Conservation (phyloP, 163 green algal genomes). For the Scenedesmus sp. region DNA sequence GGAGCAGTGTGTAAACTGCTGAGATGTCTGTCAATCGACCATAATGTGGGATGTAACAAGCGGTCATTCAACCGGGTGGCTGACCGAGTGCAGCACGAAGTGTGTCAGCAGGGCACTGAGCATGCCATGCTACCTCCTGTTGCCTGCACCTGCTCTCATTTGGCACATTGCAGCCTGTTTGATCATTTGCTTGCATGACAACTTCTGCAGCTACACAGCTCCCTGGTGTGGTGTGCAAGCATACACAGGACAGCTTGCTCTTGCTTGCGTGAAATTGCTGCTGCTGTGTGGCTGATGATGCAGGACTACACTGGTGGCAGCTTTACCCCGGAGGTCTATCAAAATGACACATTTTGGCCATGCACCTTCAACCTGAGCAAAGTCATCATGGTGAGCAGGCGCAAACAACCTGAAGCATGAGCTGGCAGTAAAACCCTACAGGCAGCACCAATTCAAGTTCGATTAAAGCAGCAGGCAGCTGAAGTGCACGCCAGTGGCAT, state of each 20-base stretch:
- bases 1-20: too few relatives aligned
- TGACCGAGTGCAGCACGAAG: neutral
- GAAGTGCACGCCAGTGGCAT: too few relatives aligned
- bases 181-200: neutral
- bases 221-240: neutral
- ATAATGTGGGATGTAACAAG: too few relatives aligned
- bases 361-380: slow-evolving; percentile 59
- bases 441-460: neutral
- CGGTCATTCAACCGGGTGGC: too few relatives aligned
- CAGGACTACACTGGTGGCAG: slow-evolving; percentile 42
- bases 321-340: neutral
- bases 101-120: neutral
- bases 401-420: too few relatives aligned
- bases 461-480: neutral
- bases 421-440: neutral
- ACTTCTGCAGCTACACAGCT: neutral
- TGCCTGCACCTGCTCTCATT: neutral
- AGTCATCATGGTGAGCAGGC: slow-evolving; percentile 48
- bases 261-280: neutral
- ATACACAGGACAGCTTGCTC: neutral
- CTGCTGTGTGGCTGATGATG: neutral
- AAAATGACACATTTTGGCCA: slow-evolving; percentile 35
- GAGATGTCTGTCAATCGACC: too few relatives aligned
- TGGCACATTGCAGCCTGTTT: neutral
- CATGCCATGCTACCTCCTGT: neutral